Conservation (phyloP, 2,329 filamentous ascomycete species). For the Botrytis hyacinthi region DNA sequence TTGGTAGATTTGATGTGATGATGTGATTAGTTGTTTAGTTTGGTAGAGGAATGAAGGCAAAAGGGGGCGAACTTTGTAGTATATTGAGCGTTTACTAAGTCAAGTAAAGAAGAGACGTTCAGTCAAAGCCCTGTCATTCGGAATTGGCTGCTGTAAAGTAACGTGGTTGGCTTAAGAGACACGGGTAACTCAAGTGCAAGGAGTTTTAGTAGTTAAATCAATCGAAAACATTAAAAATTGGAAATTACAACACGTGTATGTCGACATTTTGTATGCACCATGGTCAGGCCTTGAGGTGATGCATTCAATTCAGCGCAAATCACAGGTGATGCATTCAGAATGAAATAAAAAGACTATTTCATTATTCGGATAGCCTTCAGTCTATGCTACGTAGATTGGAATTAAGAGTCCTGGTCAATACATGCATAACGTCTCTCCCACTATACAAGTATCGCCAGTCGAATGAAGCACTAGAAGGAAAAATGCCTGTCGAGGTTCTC, state of each 20-base stretch:
- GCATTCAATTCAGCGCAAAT: background rate
- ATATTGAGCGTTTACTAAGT: slow-evolving; percentile 2
- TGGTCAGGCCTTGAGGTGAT: background rate
- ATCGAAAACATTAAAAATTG: slow-evolving; percentile 6
- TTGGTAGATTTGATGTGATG: slow-evolving; percentile 48
- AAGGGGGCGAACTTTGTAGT: background rate
- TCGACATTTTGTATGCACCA: background rate
- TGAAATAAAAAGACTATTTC: background rate
- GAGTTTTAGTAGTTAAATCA: slow-evolving; percentile 12
- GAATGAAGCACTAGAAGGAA: slow-evolving; percentile 33
- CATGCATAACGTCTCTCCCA: slow-evolving; percentile 52
- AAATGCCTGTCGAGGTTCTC: slow-evolving; percentile 41
- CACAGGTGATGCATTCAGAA: background rate
- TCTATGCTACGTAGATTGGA: slow-evolving; percentile 2
- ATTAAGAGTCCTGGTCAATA: slow-evolving; percentile 31
- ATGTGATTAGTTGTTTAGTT: background rate
- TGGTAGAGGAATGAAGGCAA: background rate
- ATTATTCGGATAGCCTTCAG: slow-evolving; percentile 3
- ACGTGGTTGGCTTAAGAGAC: background rate
- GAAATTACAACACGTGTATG: background rate
- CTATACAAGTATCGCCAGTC: slow-evolving; percentile 35
- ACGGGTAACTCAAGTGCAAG: background rate
- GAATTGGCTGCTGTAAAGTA: background rate
- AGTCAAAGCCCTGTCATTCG: background rate
- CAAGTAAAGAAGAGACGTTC: background rate